Conservation (phyloP, 345 rosid genomes). For the Isatis tinctoria region DNA sequence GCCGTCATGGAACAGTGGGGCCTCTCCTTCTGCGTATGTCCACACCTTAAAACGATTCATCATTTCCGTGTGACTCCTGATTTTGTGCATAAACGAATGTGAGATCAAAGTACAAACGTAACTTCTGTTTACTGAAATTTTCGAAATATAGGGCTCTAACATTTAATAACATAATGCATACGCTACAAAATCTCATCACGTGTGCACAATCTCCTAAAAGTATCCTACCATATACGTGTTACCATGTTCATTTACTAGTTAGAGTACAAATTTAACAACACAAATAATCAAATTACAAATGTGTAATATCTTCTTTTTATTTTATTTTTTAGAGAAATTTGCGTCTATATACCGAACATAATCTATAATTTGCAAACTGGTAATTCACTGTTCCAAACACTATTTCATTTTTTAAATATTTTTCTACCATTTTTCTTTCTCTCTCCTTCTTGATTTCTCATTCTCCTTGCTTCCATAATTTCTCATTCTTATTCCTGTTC, state of each 20-base stretch:
- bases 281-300: not conserved
- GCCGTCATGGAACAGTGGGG: slow-evolving; percentile 57
- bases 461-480: no score
- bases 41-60: slow-evolving; percentile 59
- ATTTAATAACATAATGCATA: not conserved
- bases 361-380: no score
- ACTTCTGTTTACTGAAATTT: not conserved
- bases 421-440: no score
- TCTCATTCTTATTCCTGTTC: no score
- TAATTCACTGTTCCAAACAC: no score
- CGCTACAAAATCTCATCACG: not conserved
- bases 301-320: not conserved
- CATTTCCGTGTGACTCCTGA: slow-evolving; percentile 75
- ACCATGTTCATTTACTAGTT: not conserved
- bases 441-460: no score
- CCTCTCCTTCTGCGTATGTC: slow-evolving; percentile 68
- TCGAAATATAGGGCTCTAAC: not conserved
- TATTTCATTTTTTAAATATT: no score
- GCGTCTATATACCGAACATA: no score
- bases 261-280: not conserved
- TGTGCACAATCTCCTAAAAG: not conserved
- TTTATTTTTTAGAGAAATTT: no score
- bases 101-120: slow-evolving; percentile 7
- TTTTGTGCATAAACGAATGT: not conserved
- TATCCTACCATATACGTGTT: not conserved